A percentile compares a stretch with the other conserved stretches of the same genome.
Conservation (phyloP, 805 yeast species). For the Hanseniaspora taiwanica region DNA sequence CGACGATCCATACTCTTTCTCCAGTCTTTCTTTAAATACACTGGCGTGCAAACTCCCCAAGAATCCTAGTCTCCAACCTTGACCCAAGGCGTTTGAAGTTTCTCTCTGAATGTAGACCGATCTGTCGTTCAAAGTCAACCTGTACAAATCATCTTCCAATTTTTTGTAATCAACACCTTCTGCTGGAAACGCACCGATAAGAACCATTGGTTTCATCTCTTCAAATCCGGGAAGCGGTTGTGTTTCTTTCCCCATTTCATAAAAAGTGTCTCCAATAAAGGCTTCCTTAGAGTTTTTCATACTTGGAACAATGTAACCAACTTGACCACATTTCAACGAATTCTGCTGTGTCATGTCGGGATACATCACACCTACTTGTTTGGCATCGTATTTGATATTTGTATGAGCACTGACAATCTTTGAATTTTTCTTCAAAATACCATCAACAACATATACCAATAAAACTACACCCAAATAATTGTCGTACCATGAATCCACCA, state of each 20-base stretch:
- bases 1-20: slow-evolving; percentile 87
- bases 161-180: slow-evolving; percentile 84
- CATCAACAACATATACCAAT: slow-evolving; percentile 76
- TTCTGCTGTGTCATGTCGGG: slow-evolving; percentile 69
- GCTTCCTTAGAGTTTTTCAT: slow-evolving; percentile 84
- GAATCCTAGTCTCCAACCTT: slow-evolving; percentile 96
- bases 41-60: slow-evolving; percentile 91
- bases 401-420: slow-evolving; percentile 70
- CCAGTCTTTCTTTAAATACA: slow-evolving; percentile 82
- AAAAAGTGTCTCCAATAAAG: slow-evolving; percentile 80
- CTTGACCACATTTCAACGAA: slow-evolving; percentile 73
- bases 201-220: slow-evolving; percentile 96
- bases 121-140: slow-evolving; percentile 80
- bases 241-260: slow-evolving; percentile 43
- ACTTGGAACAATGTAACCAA: slow-evolving; percentile 89
- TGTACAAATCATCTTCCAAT: slow-evolving; percentile 80
- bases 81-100: slow-evolving; percentile 87
- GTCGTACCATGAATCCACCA: slow-evolving; percentile 98
- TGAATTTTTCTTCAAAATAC: slow-evolving; percentile 59
- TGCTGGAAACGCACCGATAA: slow-evolving; percentile 95
- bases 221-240: slow-evolving; percentile 89
- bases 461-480: slow-evolving; percentile 82
- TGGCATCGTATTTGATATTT: slow-evolving; percentile 63
- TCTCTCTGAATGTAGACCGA: slow-evolving; percentile 83
- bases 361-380: slow-evolving; percentile 91